These are phyloP conservation scores for Manihot esculenta DNA, from an alignment of 441 rosid species.

Conservation along the genomic window DNA sequence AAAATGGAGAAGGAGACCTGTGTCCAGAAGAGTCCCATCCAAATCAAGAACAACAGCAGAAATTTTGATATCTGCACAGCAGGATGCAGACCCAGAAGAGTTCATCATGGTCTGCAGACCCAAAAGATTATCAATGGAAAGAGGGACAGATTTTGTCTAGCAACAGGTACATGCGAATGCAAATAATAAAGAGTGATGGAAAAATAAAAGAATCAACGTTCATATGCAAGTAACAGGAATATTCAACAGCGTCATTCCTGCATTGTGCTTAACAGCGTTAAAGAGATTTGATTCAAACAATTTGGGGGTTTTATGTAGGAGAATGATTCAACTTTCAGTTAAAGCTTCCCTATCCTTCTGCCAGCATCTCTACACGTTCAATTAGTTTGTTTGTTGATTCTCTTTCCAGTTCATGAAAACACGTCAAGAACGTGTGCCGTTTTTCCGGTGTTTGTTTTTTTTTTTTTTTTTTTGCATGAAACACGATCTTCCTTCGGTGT, in stretches of 20 bases:
- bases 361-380: no score
- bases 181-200: not conserved
- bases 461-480: no score
- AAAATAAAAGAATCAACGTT: slow-evolving; percentile 1
- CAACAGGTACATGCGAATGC: not conserved
- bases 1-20: slow-evolving; percentile 22
- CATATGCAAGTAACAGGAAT: slow-evolving; percentile 1
- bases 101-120: not conserved
- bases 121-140: not conserved
- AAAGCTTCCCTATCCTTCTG: no score
- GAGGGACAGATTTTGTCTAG: not conserved
- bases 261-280: not conserved
- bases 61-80: slow-evolving; percentile 14
- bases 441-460: no score
- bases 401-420: no score
- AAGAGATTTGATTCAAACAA: not conserved
- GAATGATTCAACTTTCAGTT: no score
- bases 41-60: slow-evolving; percentile 42
- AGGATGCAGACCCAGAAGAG: not conserved
- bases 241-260: slow-evolving; percentile 5
- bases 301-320: not conserved
- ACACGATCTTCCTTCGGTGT: no score
- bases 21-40: slow-evolving; percentile 43
- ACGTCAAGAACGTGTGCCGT: no score
- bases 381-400: no score